Base-by-base conservation (phyloP, 2,329 filamentous ascomycete genomes). In the Penicillium sp. region DNA sequence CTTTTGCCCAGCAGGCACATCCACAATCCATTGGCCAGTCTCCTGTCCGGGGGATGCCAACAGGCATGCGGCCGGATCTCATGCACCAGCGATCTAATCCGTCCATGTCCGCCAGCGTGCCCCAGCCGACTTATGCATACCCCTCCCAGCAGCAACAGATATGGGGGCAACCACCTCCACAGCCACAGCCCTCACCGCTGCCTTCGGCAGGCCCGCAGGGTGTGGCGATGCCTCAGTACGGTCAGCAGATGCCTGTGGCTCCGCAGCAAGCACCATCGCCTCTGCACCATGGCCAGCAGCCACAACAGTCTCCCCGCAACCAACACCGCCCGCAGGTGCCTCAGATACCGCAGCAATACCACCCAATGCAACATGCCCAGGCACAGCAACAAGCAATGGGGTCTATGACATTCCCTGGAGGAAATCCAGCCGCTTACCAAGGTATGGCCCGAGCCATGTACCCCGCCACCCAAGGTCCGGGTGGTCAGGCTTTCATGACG, bases 21-120 rank as follows among this genome's bases (percentile, higher is more conserved):
- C 77, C 83, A 23, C 86, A 86, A 58, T 76, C 83, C 26, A 80
- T 89, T 60, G 78, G 78, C 19, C 85, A 87, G 60, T 83, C 87
- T 16, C 81, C 82, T 16, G 81, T 88, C 64, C 80, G 86, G 67
- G 76, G 78, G 59, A 82, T 84, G 69, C 78, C 79, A 48, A 79
- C 81, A 25, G 68, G 73, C 59, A 68, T 80, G 63, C 67, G 73
- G 21, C 70, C 77, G 33, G 74, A 79, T 43, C 78, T 84, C 59
- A 79, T 86, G 64, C 82, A 83, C 55, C 77, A 78, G 51, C 77
- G 83, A 54, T 81, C 84, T 29, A 79, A 77, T 43, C 68, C 79
- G 36, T 67, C 77, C 35, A 69, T 79, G 61, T 72, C 79, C 30
- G 68, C 76, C 5, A 72, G 69, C 34, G 45, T 60, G 21, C 61